Evolutionary conservation across 768 basidiomycete species (phyloP), one percentile per base, ranked within the genome.

Genomic region (Amanita inopinata): DNA sequence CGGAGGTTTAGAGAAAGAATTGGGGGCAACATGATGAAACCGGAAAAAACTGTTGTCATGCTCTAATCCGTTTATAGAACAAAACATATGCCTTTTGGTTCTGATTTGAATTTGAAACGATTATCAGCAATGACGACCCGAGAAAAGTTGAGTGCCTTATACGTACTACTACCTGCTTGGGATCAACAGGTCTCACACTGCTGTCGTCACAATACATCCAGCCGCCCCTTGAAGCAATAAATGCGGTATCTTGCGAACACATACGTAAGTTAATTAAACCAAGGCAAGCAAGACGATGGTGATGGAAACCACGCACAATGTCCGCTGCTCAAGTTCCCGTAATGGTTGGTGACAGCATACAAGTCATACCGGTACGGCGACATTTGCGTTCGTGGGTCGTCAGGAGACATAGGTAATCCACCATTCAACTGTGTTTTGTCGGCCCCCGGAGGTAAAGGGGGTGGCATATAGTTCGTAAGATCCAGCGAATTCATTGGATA

Each of bases 161-260:
- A 19, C 85, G 51, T 54, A 93, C 89, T 39, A 90, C 83, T 4
- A 96, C 84, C 57, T 92, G 83, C 54, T 76, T 83, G 36, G 80
- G 66, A 40, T 88, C 79, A 20, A 77, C 79, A 33, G 71, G 55
- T 37, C 78, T 77, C 46, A 97, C 72, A 52, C 84, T 85, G 53
- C 91, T 92, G 59, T 98, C 94, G 54, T 96, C 92, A 57, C 91
- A 93, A 54, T 88, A 88, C 57, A 82, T 64, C 96, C 96, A 99
- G 27, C 85, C 80, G 24, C 85, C 83, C 40, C 81, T 71, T 11
- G 85, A 89, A 25, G 87, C 76, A 39, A 99, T 79, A 54, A 80
- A 92, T 14, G 96, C 91, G 34, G 94, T 98, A 59, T 98, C 94
- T 96, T 52, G 17, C 38, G 38, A 43, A 48, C 41, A 40, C 18